A percentile compares a stretch with the other conserved stretches of the same genome.
Conservation (phyloP, 2,329 filamentous ascomycete species). For the Metarhizium sp. region DNA sequence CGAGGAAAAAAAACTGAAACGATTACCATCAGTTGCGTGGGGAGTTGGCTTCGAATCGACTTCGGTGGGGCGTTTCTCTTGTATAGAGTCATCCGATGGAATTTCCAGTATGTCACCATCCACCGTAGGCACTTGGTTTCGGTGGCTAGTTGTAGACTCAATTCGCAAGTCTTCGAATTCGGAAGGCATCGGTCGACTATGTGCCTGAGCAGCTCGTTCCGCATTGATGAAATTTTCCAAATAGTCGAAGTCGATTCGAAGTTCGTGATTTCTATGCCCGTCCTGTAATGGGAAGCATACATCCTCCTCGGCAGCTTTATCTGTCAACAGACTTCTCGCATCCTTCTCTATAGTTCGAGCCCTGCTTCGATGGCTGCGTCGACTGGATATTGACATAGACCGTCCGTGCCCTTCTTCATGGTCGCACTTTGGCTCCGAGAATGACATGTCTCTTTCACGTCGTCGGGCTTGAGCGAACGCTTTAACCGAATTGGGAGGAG, state of each 20-base stretch:
- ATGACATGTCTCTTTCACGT: conserved; percentile 63
- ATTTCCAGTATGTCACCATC: conserved; percentile 50
- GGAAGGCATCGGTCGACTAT: conserved; percentile 37
- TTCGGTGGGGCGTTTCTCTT: conserved; percentile 37
- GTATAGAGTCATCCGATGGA: conserved; percentile 34
- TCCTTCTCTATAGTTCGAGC: conserved; percentile 54
- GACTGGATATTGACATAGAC: conserved; percentile 60
- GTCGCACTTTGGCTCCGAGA: conserved; percentile 37
- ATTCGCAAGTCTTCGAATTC: conserved; percentile 24
- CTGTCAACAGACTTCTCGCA: conserved; percentile 49
- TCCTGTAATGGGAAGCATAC: conserved; percentile 80
- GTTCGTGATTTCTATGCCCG: conserved; percentile 56
- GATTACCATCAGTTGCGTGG: conserved; percentile 52
- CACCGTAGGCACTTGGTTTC: conserved; percentile 33
- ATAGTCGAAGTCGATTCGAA: conserved; percentile 86
- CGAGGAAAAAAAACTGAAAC: conserved; percentile 96
- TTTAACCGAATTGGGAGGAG: conserved; percentile 94
- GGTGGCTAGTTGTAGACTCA: conserved; percentile 16
- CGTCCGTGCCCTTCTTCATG: conserved; percentile 49
- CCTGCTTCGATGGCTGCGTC: conserved; percentile 47
- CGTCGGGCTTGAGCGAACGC: conserved; percentile 89
- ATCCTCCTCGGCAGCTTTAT: conserved; percentile 72
- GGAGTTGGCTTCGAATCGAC: conserved; percentile 28
- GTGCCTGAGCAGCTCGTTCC: conserved; percentile 38
- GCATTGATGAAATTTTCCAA: conserved; percentile 81